Base-by-base conservation (phyloP, 768 basidiomycete species). In the Lentinula edodes region DNA sequence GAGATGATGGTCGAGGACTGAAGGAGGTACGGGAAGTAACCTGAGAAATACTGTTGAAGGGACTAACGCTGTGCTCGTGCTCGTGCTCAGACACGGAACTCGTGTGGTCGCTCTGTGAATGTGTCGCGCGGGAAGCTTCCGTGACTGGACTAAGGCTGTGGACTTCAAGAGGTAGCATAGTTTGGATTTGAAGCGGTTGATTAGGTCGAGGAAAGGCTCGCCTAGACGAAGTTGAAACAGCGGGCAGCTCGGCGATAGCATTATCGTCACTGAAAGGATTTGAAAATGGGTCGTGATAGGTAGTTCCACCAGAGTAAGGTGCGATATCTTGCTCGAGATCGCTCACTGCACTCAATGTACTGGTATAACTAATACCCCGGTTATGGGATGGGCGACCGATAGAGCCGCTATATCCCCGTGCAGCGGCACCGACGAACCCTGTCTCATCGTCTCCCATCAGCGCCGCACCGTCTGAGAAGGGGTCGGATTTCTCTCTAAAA, bases 401-500 rank as follows among this genome's bases (percentile, higher is more conserved):
- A 9, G 62, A 42, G 35, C 61, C 61, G 4, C 63, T 58, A 34
- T 61, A 65, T 58, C 55, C 65, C 7, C 51, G 48, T 2, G 63
- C 65, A 43, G 66, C 67, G 48, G 68, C 65, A 41, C 71, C 72
- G 13, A 71, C 52, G 43, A 72, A 66, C 1, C 67, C 71, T 15
- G 65, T 69, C 15, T 74, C 74, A 56, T 73, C 76, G 20, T 75
- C 77, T 32, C 68, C 65, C 63, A 77, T 70, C 9, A 79, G 66
- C 6, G 73, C 72, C 12, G 74, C 69, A 36, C 76, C 76, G 56
- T 86, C 81, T 16, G 76, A 71, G 66, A 83, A 84, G 16, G 82
- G 78, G 65, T 85, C 81, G 16, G 74, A 71, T 69, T 82, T 82
- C 67, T 83, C 81, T 61, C 70, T 69, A 73, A 75, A 76, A 9